A percentile compares a stretch with the other conserved stretches of the same genome.
These are phyloP conservation scores for Chrysopogon serrulatus DNA, from an alignment of 176 grass and related monocot genomes.

Conservation along the genomic window DNA sequence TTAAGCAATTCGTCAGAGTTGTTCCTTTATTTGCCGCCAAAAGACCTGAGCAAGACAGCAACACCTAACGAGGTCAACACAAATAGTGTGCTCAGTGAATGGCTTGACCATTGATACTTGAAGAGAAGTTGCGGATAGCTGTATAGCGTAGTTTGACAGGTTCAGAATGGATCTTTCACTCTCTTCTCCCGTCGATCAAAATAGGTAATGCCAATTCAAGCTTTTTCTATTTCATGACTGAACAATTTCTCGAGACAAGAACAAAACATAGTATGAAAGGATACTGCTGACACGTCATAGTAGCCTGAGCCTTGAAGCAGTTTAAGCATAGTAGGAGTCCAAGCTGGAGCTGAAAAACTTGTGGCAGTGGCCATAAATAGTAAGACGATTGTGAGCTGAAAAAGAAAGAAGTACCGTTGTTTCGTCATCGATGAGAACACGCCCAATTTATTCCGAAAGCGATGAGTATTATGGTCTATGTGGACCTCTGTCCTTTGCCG, in stretches of 20 bases:
- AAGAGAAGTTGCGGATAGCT: not conserved
- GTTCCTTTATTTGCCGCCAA: not conserved
- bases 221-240: not conserved
- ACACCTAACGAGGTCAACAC: not conserved
- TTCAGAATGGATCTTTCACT: not conserved
- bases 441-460: not conserved
- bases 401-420: not conserved
- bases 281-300: not conserved
- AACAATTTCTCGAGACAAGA: not conserved
- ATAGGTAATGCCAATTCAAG: not conserved
- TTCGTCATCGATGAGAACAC: not conserved
- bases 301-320: not conserved
- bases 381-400: not conserved
- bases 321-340: not conserved
- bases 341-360: not conserved
- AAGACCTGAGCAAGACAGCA: not conserved
- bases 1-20: not conserved
- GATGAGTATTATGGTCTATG: not conserved
- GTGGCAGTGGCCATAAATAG: not conserved
- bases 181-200: not conserved
- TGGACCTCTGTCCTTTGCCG: not conserved
- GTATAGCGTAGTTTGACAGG: not conserved
- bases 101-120: not conserved
- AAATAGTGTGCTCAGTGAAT: not conserved
- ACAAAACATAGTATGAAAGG: not conserved